phyloP scores from a whole-genome alignment of 768 basidiomycete genomes.

The Boletus pseudo-olivaceus region DNA sequence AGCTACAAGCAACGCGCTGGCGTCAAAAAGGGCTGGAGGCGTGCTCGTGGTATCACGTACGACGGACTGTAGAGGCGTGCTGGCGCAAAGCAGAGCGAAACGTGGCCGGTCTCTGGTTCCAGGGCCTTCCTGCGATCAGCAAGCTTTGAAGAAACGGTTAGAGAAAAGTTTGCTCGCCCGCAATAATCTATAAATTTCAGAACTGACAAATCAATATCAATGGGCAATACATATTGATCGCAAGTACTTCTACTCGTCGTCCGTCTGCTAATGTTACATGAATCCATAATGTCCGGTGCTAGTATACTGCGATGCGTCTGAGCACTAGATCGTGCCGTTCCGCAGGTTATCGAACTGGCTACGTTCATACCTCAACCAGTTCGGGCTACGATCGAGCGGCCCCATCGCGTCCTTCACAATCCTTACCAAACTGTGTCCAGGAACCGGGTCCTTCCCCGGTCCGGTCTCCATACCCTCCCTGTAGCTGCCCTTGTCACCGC shows the following conservation, averaged over 20 bases:
- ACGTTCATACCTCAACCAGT: constrained; percentile 78
- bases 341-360: constrained; percentile 81
- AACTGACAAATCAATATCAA: constrained; percentile 8
- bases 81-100: neutral
- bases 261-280: neutral
- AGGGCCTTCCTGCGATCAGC: neutral
- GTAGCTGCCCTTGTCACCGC: constrained; percentile 72
- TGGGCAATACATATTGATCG: neutral
- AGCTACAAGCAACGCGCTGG: neutral
- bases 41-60: constrained; percentile 11
- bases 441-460: constrained; percentile 68
- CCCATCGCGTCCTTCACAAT: constrained; percentile 81
- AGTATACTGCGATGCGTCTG: neutral
- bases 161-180: neutral
- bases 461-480: constrained; percentile 75
- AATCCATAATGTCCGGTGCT: neutral
- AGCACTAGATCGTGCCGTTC: constrained; percentile 51
- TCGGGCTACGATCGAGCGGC: constrained; percentile 61
- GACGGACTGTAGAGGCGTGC: neutral
- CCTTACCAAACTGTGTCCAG: constrained; percentile 66
- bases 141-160: neutral
- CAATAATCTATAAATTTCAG: neutral
- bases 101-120: neutral
- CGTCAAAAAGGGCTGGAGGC: neutral
- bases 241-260: neutral